These are phyloP conservation scores for Vigna mungo DNA, from an alignment of 306 rosid genomes.

Conservation along the genomic window DNA sequence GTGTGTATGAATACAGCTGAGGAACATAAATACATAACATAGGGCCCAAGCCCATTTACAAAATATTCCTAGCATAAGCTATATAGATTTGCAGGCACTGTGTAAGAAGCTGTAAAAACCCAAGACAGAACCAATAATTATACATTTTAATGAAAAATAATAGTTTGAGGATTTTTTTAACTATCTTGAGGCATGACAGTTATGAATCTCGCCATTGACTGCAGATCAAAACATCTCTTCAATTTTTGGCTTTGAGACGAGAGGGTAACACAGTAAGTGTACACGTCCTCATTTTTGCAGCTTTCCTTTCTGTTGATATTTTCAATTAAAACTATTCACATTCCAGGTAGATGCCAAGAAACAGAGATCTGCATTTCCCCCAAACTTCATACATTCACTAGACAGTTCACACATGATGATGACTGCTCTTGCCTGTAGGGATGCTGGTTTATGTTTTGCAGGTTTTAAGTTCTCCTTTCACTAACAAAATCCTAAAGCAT, in stretches of 20 bases:
- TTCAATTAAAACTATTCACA: constrained; percentile 23
- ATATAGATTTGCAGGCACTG: not conserved
- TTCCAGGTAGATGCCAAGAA: constrained; percentile 75
- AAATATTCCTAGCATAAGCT: not conserved
- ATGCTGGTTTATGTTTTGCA: constrained; percentile 84
- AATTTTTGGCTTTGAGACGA: constrained; percentile 76
- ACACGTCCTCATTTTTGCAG: constrained; percentile 18
- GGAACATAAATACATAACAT: too few relatives aligned
- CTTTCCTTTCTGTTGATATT: constrained; percentile 34
- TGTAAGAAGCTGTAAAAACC: constrained; percentile 24
- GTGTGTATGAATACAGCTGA: too few relatives aligned
- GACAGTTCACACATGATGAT: constrained; percentile 93
- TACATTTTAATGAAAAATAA: not conserved
- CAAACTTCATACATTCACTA: constrained; percentile 84
- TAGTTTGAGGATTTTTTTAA: not conserved
- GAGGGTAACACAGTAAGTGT: constrained; percentile 67
- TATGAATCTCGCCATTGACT: constrained; percentile 47
- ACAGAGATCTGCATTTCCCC: constrained; percentile 91
- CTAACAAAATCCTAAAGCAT: constrained; percentile 9
- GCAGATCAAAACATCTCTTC: constrained; percentile 85
- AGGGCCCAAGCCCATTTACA: too few relatives aligned
- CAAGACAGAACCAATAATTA: constrained; percentile 10
- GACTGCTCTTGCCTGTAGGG: constrained; percentile 90
- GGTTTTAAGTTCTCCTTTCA: constrained; percentile 53
- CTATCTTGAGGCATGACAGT: constrained; percentile 15